Base-by-base conservation (phyloP, 2,329 filamentous ascomycete species). In the Alternaria sp. region DNA sequence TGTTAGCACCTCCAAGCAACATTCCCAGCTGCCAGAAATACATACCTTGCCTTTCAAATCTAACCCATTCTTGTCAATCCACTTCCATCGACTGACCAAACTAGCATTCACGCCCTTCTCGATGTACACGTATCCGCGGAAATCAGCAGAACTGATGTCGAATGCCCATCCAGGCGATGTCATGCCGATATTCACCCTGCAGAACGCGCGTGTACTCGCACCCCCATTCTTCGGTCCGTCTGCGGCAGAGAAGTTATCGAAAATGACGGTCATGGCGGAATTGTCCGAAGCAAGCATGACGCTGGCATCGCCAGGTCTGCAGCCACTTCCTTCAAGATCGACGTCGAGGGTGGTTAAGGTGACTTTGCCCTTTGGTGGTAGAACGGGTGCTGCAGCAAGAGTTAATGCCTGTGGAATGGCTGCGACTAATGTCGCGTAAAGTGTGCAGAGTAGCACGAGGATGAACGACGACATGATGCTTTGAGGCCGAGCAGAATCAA, bases 61-160 rank as follows among this genome's bases (percentile, higher is more conserved):
- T 2, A 53, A 34, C 1, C 67, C 68, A 38, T 55, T 67, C 6
- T 24, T 62, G 59, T 72, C 67, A 24, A 71, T 65, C 69, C 70
- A 74, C 49, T 74, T 73, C 72, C 72, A 74, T 18, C 70, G 43
- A 53, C 65, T 71, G 11, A 72, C 69, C 24, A 74, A 55, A 49
- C 69, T 73, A 36, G 62, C 62, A 9, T 41, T 18, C n/a, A 64
- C 62, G 0, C 59, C 69, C 43, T 63, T 62, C 16, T 60, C 63
- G 5, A 73, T 22, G 18, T 65, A 66, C 18, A 73, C 63, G 48
- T 69, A 72, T 3, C 68, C 66, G 18, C 68, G 49, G 24, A 73
- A 73, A 48, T 73, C 71, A 16, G 71, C 66, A 6, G 62, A 63
- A 6, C 44, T 43, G 18, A 73, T 62, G 57, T 72, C 67, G 46